Conservation (phyloP, 768 basidiomycete genomes). For the Boletales sp. region DNA sequence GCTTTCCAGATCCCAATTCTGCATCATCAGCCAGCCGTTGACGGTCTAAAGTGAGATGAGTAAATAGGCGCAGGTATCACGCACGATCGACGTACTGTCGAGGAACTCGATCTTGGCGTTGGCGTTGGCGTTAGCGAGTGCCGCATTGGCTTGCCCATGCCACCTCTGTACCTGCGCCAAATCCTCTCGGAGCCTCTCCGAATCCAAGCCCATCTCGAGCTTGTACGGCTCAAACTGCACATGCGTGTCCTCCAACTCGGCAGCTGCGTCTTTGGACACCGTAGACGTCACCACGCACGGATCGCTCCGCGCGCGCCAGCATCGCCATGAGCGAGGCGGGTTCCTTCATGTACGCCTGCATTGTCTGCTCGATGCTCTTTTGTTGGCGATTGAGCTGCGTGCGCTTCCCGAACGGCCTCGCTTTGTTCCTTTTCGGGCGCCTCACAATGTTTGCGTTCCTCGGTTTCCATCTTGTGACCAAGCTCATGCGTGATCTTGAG, state of each 20-base stretch:
- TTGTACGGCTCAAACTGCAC: constrained; percentile 78
- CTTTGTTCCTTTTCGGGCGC: constrained; percentile 69
- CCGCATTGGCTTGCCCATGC: constrained; percentile 56
- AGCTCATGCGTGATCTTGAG: too few relatives aligned
- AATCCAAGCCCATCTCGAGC: constrained; percentile 77
- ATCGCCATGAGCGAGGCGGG: constrained; percentile 79
- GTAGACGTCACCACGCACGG: constrained; percentile 12
- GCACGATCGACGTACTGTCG: constrained; percentile 47
- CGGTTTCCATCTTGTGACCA: too few relatives aligned
- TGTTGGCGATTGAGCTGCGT: constrained; percentile 81
- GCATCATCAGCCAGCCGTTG: constrained; percentile 59
- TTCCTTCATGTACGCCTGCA: constrained; percentile 83
- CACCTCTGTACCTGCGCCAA: constrained; percentile 62
- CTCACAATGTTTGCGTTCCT: constrained; percentile 72
- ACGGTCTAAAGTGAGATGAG: constrained; percentile 40
- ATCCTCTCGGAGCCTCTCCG: constrained; percentile 69
- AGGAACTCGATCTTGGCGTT: constrained; percentile 79
- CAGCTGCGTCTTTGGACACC: constrained; percentile 39
- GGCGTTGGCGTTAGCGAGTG: constrained; percentile 80
- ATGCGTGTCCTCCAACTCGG: constrained; percentile 71
- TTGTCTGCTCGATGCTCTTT: constrained; percentile 61
- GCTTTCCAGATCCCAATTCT: constrained; percentile 62
- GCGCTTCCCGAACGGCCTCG: constrained; percentile 83
- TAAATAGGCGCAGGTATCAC: too few relatives aligned
- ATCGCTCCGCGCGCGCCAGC: constrained; percentile 51